Conservation (phyloP, 2,329 filamentous ascomycete genomes). For the Polychaeton citri region DNA sequence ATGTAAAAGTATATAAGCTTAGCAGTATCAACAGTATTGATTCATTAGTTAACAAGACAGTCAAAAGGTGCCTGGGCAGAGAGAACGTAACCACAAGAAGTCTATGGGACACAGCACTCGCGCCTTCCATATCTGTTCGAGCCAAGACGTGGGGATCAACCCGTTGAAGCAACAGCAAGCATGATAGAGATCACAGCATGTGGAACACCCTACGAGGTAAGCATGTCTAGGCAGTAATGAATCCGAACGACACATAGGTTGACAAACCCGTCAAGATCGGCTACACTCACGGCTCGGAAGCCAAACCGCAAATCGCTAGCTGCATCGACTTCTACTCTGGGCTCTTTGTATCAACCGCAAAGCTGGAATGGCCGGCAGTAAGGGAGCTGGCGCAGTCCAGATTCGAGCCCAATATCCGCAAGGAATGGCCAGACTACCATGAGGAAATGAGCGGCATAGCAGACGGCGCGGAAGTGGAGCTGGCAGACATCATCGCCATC, state of each 20-base stretch:
- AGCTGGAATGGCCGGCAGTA: constrained; percentile 34
- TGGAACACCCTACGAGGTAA: not conserved
- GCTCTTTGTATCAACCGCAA: constrained; percentile 35
- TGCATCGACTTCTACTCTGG: constrained; percentile 34
- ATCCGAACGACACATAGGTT: no score
- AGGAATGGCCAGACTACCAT: constrained; percentile 29
- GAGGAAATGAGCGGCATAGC: constrained; percentile 37
- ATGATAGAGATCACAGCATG: not conserved
- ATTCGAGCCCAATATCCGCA: constrained; percentile 33
- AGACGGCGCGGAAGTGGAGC: constrained; percentile 30
- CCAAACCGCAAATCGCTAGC: constrained; percentile 26
- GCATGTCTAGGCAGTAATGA: no score
- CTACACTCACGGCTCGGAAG: constrained; percentile 30
- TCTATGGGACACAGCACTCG: no score
- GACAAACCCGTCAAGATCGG: constrained; percentile 41
- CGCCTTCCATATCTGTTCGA: no score
- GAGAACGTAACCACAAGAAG: no score
- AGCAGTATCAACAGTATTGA: no score
- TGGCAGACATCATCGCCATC: constrained; percentile 43
- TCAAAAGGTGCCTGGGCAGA: no score
- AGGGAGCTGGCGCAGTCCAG: constrained; percentile 27
- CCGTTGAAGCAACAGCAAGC: no score
- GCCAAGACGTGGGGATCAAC: no score
- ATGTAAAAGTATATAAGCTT: no score
- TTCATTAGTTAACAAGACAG: no score